phyloP scores from a whole-genome alignment of 441 rosid genomes.

The Syzygium syzygioides region DNA sequence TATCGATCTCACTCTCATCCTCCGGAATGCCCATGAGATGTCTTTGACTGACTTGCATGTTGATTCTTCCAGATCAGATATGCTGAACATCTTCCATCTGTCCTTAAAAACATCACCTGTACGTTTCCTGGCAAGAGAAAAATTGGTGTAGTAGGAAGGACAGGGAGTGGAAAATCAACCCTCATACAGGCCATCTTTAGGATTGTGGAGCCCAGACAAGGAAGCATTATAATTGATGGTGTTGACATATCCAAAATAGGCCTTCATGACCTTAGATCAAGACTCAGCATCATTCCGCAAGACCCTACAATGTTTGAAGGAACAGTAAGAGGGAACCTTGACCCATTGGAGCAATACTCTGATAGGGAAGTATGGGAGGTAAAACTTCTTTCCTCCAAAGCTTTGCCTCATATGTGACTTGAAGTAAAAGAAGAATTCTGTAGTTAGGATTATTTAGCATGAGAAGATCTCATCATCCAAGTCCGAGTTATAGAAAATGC shows the following conservation, averaged over 20 bases:
- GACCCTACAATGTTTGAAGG: slow-evolving; percentile 94
- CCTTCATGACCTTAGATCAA: slow-evolving; percentile 78
- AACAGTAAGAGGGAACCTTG: slow-evolving; percentile 82
- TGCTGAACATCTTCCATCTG: slow-evolving; percentile 86
- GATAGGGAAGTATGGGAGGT: slow-evolving; percentile 83
- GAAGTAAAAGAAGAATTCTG: neutral
- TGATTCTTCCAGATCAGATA: slow-evolving; percentile 59
- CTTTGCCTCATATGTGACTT: neutral
- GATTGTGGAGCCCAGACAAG: slow-evolving; percentile 77
- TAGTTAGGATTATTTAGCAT: neutral
- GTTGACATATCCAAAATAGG: slow-evolving; percentile 85
- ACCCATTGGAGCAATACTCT: slow-evolving; percentile 60
- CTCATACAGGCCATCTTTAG: slow-evolving; percentile 86
- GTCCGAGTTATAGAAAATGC: neutral
- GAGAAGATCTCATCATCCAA: neutral
- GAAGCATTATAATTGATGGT: slow-evolving; percentile 71
- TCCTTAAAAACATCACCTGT: slow-evolving; percentile 69
- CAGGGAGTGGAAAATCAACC: slow-evolving; percentile 95
- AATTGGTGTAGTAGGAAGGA: slow-evolving; percentile 93
- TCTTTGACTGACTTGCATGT: neutral
- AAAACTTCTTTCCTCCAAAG: neutral
- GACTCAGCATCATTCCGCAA: slow-evolving; percentile 92
- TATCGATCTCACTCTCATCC: neutral
- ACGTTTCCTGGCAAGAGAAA: slow-evolving; percentile 78
- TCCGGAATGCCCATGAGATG: neutral